Conservation (phyloP, 768 basidiomycete genomes). For the Hygrocybe coccinea region DNA sequence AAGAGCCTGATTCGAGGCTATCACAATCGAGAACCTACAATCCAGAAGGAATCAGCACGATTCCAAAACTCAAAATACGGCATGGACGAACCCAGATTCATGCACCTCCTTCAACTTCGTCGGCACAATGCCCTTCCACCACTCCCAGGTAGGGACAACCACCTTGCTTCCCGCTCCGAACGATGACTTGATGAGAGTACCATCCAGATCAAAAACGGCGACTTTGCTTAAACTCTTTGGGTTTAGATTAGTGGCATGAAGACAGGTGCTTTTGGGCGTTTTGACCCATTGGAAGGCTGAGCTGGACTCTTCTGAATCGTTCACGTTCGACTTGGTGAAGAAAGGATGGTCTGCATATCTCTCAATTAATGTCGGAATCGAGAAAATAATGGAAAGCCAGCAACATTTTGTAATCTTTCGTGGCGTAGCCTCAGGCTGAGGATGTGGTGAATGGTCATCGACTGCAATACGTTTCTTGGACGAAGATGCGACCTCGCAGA, state of each 20-base stretch:
- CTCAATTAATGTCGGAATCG: not conserved
- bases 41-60: not conserved
- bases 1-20: slow-evolving; percentile 78
- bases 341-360: slow-evolving; percentile 36
- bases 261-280: slow-evolving; percentile 32
- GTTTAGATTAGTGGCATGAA: slow-evolving; percentile 37
- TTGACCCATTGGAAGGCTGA: slow-evolving; percentile 38
- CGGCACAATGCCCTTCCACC: slow-evolving; percentile 70
- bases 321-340: slow-evolving; percentile 27
- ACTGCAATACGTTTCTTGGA: not conserved
- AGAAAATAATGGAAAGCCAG: not conserved
- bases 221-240: slow-evolving; percentile 52
- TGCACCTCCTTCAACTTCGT: slow-evolving; percentile 55
- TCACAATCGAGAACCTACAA: slow-evolving; percentile 60
- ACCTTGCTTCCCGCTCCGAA: slow-evolving; percentile 32
- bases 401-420: not conserved
- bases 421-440: not conserved
- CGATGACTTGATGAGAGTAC: slow-evolving; percentile 68
- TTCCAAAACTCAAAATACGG: not conserved
- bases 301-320: slow-evolving; percentile 1
- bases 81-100: slow-evolving; percentile 50
- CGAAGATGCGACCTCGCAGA: not conserved
- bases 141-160: slow-evolving; percentile 46
- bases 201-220: slow-evolving; percentile 83
- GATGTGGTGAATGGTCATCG: not conserved